Conservation (phyloP, 1,284 basidiomycete genomes). For the Trametes hirsuta region DNA sequence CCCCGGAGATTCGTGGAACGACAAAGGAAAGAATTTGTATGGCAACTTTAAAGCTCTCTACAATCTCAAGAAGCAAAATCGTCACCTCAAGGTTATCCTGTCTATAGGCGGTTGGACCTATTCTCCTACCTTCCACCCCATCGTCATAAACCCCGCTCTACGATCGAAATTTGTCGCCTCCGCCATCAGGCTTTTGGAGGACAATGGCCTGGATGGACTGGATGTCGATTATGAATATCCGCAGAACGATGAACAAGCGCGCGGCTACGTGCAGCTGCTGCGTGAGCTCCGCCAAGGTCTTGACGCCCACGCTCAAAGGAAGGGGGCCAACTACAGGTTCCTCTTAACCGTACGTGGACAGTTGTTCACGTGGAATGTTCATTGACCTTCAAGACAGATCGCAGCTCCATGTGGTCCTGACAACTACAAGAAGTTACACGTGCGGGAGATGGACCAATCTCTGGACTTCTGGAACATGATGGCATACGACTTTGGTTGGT, state of each 20-base stretch:
- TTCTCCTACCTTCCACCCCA: slow-evolving; percentile 77
- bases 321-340: slow-evolving; percentile 65
- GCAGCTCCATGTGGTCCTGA: slow-evolving; percentile 93
- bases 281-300: slow-evolving; percentile 70
- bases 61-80: slow-evolving; percentile 83
- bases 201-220: slow-evolving; percentile 66
- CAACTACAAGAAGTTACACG: slow-evolving; percentile 79
- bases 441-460: slow-evolving; percentile 83
- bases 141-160: slow-evolving; percentile 64
- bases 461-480: slow-evolving; percentile 99
- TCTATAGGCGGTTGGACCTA: slow-evolving; percentile 94
- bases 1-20: slow-evolving; percentile 89
- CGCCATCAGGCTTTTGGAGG: slow-evolving; percentile 80
- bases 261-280: slow-evolving; percentile 73
- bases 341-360: slow-evolving; percentile 62
- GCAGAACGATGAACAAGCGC: slow-evolving; percentile 66
- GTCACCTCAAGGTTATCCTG: slow-evolving; percentile 84
- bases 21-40: slow-evolving; percentile 83
- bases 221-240: slow-evolving; percentile 91
- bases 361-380: slow-evolving; percentile 7
- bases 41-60: slow-evolving; percentile 95
- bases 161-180: slow-evolving; percentile 80
- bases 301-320: slow-evolving; percentile 65
- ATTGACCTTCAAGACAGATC: slow-evolving; percentile 51
- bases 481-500: slow-evolving; percentile 82